Evolutionary conservation across 768 basidiomycete species (phyloP).

Genomic region (Stropharia rugosoannulata): DNA sequence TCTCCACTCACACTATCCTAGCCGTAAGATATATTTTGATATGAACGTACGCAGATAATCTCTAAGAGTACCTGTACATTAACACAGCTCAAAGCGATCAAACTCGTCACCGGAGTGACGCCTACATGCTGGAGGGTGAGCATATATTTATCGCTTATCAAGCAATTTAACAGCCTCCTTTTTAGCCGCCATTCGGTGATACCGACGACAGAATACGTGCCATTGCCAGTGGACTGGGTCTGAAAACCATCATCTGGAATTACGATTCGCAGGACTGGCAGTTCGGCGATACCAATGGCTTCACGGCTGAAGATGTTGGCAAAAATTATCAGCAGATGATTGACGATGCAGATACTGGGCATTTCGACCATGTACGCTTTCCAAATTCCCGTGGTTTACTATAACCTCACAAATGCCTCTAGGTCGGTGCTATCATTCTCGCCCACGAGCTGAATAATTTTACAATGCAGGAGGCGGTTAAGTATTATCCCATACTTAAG

Average conservation of each 20-base stretch:
- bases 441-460: conserved; percentile 61
- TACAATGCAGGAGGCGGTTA: conserved; percentile 58
- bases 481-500: conserved; percentile 45
- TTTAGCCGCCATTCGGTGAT: conserved; percentile 65
- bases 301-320: conserved; percentile 45
- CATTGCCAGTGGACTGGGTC: conserved; percentile 64
- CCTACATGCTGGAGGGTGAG: conserved; percentile 61
- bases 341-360: conserved; percentile 40
- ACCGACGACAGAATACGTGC: conserved; percentile 75
- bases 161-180: not conserved
- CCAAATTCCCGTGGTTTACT: not conserved
- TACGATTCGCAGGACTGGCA: conserved; percentile 75
- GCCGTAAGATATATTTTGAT: conserved; percentile 15
- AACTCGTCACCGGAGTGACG: conserved; percentile 55
- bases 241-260: conserved; percentile 74
- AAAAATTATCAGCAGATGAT: conserved; percentile 57
- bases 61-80: not conserved
- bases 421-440: conserved; percentile 53
- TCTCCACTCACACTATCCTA: not conserved
- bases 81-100: conserved; percentile 50
- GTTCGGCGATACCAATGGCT: conserved; percentile 40
- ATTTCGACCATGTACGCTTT: conserved; percentile 34
- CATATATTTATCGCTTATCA: conserved; percentile 4
- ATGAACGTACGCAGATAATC: not conserved
- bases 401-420: not conserved